phyloP scores from a whole-genome alignment of 306 rosid genomes.

The Albizia julibrissin region DNA sequence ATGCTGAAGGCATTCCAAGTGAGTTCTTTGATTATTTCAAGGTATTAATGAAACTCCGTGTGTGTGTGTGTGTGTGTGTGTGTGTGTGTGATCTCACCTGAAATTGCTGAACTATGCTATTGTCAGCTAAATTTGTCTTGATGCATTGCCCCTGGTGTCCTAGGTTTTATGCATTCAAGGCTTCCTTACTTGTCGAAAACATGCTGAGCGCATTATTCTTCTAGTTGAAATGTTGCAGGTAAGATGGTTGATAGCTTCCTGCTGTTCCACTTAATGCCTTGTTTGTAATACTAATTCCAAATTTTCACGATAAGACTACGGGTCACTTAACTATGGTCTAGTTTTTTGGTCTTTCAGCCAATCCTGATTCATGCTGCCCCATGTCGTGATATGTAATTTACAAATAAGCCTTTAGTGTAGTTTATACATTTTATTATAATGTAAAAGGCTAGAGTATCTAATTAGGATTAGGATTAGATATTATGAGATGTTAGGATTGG shows the following conservation, averaged over 20 bases:
- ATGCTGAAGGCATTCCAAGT: slow-evolving; percentile 97
- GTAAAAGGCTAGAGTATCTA: no score
- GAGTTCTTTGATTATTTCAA: slow-evolving; percentile 99
- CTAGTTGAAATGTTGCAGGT: slow-evolving; percentile 99
- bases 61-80: not conserved
- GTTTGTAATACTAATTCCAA: slow-evolving; percentile 3
- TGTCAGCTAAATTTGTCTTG: slow-evolving; percentile 18
- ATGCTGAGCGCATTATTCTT: slow-evolving; percentile 97
- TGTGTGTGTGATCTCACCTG: not conserved
- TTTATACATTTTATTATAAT: no score
- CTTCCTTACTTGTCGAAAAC: slow-evolving; percentile 99
- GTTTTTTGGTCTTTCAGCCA: slow-evolving; percentile 19
- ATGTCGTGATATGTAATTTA: not conserved
- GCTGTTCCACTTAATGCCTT: slow-evolving; percentile 6
- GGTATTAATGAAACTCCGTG: slow-evolving; percentile 46
- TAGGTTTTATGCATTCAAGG: slow-evolving; percentile 99
- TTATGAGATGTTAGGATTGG: no score
- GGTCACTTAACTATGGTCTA: slow-evolving; percentile 2
- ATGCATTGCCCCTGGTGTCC: slow-evolving; percentile 32
- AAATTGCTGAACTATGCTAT: slow-evolving; percentile 24
- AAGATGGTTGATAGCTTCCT: slow-evolving; percentile 34
- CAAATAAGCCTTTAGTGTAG: no score
- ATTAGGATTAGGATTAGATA: no score
- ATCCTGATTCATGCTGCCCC: slow-evolving; percentile 12
- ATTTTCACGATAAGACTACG: slow-evolving; percentile 5